Base-by-base conservation (phyloP, 805 yeast genomes). In the Schizosaccharomyces japonicus region DNA sequence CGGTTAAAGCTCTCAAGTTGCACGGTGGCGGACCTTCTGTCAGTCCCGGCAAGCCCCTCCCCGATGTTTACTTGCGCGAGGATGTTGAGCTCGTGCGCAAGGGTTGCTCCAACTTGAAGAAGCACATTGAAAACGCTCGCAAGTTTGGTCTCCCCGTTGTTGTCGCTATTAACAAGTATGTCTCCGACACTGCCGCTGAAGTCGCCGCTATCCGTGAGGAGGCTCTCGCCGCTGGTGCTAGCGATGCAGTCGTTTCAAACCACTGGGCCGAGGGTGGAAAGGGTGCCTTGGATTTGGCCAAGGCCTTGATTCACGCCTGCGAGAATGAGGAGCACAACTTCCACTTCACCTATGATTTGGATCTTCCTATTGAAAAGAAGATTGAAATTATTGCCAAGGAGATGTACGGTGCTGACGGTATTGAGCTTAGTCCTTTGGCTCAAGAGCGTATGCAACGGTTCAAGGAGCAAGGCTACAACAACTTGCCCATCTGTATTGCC, bases 21-120 rank as follows among this genome's bases (percentile, higher is more conserved):
- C 96, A 87, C 60, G 96, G 96, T 51, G 96, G 95, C 53, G 96
- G 93, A 46, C 85, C 95, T 15, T 94, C 82, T 56, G 95, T 87
- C 51, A 82, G 82, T 59, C 94, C 96, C 15, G 96, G 95, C 50
- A 79, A 75, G 55, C 71, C 83, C 34, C 70, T 87, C 56, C 94
- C 96, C 31, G 68, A 66, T 32, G 95, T 73, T 57, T 87, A 87
- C 66, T 65, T 73, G 40, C 69, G 74, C 52, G 95, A 85, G 66
- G 78, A 84, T 62, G 72, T 80, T 49, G 94, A 78, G 32, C 69
- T 76, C 58, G 73, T 87, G 54, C 68, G 72, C 49, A 68, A 69
- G 48, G 96, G 96, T 48, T 78, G 87, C 62, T 76, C 81, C 51
- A 87, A 87, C 66, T 68, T 87, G 63, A 80, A 78, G 52, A 87